Evolutionary conservation across 2,329 filamentous ascomycete species (phyloP), one percentile per base, ranked within the genome.

Genomic region (Atkinsonella texensis): DNA sequence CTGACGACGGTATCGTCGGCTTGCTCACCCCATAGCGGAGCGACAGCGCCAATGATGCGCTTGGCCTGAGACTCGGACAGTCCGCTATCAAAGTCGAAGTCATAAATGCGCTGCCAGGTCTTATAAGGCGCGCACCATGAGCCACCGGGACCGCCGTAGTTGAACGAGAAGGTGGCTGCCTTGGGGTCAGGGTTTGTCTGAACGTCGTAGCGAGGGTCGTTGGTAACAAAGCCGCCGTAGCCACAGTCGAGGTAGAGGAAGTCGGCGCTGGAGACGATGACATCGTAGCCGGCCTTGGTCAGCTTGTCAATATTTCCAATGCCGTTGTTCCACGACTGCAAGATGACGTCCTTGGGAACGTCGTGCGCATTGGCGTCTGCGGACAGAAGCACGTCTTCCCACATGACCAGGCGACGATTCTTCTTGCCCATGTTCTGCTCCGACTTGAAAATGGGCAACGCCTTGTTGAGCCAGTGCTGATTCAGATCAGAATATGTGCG

Each of bases 51-150:
- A 18, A 77, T 66, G 18, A 80, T 60, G 51, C 75, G 76, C 46
- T 67, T 63, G 39, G 70, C 70, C 56, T 80, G 69, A 0, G 61
- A 56, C 0, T 63, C 64, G 1, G 73, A 74, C 8, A 79, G 68
- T 56, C 72, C 72, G 45, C 62, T 55, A 0, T 74, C 74, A 60
- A 79, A 79, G 64, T 80, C 76, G 60, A 73, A 79, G 67, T 77
- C 68, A 64, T 80, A 80, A 63, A 80, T 78, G 47, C 76, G 75
- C 61, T 79, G 76, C 75, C 75, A 80, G 18, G 74, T 77, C 62
- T 80, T 80, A 68, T 79, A 80, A 0, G 76, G 76, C 0, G 70
- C 72, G 58, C 76, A 80, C 76, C 76, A 80, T n/a, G 72, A 76
- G 17, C 76, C 76, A 40, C 76, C 76, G 20, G 51, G 55, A 44